Evolutionary conservation across 106 monocot species (phyloP).

Genomic region (Dendrobium officinale): DNA sequence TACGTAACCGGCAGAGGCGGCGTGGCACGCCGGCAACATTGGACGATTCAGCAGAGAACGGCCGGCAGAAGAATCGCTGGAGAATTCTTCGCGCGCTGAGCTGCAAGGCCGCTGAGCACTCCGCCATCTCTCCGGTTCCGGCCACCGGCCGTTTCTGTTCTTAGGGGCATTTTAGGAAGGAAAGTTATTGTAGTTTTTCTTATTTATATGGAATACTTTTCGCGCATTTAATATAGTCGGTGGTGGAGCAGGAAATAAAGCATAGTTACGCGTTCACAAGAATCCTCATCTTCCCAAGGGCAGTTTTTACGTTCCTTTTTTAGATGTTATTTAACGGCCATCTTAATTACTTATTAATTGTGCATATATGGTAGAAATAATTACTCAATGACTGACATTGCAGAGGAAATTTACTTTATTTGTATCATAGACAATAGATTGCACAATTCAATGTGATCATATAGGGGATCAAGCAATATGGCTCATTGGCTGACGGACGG

Average conservation of each 20-base stretch:
- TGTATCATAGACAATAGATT: not conserved
- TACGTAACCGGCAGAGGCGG: constrained; percentile 20
- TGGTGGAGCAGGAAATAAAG: not conserved
- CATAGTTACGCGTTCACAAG: not conserved
- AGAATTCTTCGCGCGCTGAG: constrained; percentile 7
- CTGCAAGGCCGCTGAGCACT: constrained; percentile 10
- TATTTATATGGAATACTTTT: not conserved
- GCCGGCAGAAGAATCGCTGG: not conserved
- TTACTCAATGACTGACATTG: not conserved
- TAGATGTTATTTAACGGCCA: not conserved
- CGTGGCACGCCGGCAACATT: not conserved
- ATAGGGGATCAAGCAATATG: not conserved
- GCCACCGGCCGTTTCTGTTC: not conserved
- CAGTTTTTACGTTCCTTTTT: not conserved
- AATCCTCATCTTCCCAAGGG: not conserved
- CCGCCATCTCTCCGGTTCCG: not conserved
- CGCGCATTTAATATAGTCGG: not conserved
- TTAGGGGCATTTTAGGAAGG: not conserved
- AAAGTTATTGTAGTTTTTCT: no score
- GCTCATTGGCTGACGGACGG: no score
- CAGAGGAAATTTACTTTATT: not conserved
- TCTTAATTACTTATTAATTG: not conserved
- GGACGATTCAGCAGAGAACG: not conserved
- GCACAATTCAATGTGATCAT: not conserved
- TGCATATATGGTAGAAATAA: not conserved